These are phyloP conservation scores for Aureobasidium sp. DNA, from an alignment of 2,329 filamentous ascomycete genomes.

Conservation along the genomic window DNA sequence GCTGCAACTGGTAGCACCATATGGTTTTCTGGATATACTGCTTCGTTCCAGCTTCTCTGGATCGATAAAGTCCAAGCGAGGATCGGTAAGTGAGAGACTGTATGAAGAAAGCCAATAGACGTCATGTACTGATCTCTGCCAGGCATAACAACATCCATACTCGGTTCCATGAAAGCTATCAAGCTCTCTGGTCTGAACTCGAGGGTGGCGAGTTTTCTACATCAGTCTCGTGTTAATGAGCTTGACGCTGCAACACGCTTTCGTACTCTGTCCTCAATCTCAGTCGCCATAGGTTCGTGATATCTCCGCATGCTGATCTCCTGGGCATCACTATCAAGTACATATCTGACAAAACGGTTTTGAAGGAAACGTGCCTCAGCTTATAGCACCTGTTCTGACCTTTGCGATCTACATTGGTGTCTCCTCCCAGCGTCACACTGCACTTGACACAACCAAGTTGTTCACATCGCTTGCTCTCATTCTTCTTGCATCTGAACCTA, in stretches of 20 bases:
- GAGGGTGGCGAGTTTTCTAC: background rate
- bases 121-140: background rate
- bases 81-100: constrained; percentile 18
- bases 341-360: background rate
- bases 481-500: constrained; percentile 7
- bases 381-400: constrained; percentile 16
- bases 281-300: background rate
- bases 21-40: constrained; percentile 4
- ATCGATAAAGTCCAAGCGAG: constrained; percentile 13
- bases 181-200: constrained; percentile 16
- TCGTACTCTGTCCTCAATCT: background rate
- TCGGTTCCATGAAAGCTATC: constrained; percentile 18
- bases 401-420: constrained; percentile 9
- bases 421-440: background rate
- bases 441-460: constrained; percentile 2
- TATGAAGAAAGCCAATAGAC: constrained; percentile 18
- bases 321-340: background rate
- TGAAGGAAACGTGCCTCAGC: constrained; percentile 1
- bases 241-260: constrained; percentile 4
- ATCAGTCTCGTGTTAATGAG: background rate
- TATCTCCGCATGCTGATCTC: background rate
- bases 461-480: constrained; percentile 14
- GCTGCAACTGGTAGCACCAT: background rate
- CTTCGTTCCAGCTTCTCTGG: constrained; percentile 11
- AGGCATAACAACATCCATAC: constrained; percentile 19